Evolutionary conservation across 192 early-diverging fungal species (phyloP).

Genomic region (Funneliformis geosporum): DNA sequence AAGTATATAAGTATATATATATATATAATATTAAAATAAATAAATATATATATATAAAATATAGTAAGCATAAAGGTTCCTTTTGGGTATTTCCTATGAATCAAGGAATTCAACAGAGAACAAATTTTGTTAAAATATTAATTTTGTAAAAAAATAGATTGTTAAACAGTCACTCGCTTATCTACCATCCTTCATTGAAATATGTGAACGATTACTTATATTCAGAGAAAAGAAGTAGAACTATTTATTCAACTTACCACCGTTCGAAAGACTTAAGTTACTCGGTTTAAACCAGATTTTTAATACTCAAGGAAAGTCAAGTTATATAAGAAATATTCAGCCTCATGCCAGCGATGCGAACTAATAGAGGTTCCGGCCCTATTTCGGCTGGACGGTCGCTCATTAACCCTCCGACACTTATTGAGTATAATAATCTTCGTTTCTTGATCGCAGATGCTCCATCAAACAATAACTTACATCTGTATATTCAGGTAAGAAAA

Average conservation of each 20-base stretch:
- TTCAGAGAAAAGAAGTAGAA: slow-evolving; percentile 1
- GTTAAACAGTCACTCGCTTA: slow-evolving; percentile 14
- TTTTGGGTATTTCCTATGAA: background rate
- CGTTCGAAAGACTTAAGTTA: background rate
- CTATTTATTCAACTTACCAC: background rate
- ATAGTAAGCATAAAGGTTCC: background rate
- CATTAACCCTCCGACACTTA: slow-evolving; percentile 61
- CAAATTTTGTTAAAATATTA: slow-evolving; percentile 12
- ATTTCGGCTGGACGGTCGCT: background rate
- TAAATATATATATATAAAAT: background rate
- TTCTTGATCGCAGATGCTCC: slow-evolving; percentile 83
- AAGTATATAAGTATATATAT: background rate
- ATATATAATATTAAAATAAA: too few species aligned
- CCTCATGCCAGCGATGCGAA: slow-evolving; percentile 6
- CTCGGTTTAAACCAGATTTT: background rate
- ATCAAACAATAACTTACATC: slow-evolving; percentile 65
- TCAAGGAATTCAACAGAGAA: background rate
- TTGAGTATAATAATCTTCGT: slow-evolving; percentile 68
- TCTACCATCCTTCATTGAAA: slow-evolving; percentile 10
- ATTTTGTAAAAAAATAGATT: background rate
- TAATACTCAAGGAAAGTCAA: too few species aligned
- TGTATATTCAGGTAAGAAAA: slow-evolving; percentile 62
- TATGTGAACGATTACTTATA: slow-evolving; percentile 3
- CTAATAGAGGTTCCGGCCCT: background rate
- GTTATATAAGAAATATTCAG: background rate